Evolutionary conservation across 495 filamentous ascomycete genomes (phyloP), one percentile per base, ranked within the genome.

Genomic region (Daldinia bambusicola): DNA sequence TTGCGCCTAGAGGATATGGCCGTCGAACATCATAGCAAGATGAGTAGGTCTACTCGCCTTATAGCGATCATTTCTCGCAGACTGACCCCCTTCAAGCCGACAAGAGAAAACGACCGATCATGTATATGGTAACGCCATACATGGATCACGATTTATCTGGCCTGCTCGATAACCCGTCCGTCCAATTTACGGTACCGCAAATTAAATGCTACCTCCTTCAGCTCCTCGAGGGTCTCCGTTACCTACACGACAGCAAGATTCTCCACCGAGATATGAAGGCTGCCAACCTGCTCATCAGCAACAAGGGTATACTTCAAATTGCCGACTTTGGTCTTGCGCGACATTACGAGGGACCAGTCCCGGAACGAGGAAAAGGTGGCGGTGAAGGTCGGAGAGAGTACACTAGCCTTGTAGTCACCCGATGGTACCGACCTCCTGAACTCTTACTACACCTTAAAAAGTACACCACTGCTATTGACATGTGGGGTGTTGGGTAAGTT

Each of bases 111-210:
- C 89, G 91, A 64, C 90, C 92, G 0, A 92, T 93, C 77, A 92
- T 98, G 85, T 98, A 97, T 77, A 99, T 99, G 95, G 95, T 98
- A 57, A 97, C 90, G 26, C 95, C 94, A 36, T 99, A 98, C 77
- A 97, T 98, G 95, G 95, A 98, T 74, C 95, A 99, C 77, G 95
- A 99, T 77, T 85, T 99, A 6, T 97, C 95, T 16, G 95, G 95
- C 60, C 87, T 99, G 13, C 87, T 99, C 67, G 95, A 98, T 76
- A 99, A 99, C 71, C 94, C 95, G 31, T 86, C 88, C 5, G 94
- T 98, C 59, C 86, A 87, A 13, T 93, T 99, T 67, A 92, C 89
- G 8, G 89, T 93, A 74, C 87, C 91, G 6, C 94, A 98, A 78
- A 97, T 98, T 75, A 99, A 99, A 79, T 98, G 95, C 80, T 99